Evolutionary conservation across 2,329 filamentous ascomycete genomes (phyloP), one percentile per base, ranked within the genome.

Genomic region (Aquanectria penicillioides): DNA sequence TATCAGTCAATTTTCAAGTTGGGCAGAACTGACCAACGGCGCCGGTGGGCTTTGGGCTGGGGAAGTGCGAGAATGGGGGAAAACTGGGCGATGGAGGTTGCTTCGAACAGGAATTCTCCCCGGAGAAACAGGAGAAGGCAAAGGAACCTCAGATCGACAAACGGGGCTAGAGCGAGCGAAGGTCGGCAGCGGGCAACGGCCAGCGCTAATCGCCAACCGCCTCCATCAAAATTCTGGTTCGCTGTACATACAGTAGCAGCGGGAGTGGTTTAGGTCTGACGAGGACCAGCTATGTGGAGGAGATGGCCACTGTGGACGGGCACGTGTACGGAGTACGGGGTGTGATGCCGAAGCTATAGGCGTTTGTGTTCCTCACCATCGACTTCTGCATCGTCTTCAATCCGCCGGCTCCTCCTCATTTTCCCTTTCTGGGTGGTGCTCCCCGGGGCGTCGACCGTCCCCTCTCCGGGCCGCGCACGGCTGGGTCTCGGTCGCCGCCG

Each of bases 381-480:
- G 20, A 26, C 41, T 12, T 31, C 40, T 46, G 8, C 22, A 28
- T 26, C 12, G 22, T 26, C 47, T 52, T 17, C 18, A 18, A 15
- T 36, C 26, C 31, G 37, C 29, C 36, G 28, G 49, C 22, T 46
- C 29, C 40, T 31, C 41, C 50, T 44, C 17, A 20, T 38, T 54
- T 46, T 40, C 22, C 47, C 34, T n/a, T 51, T 51, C 43, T 48
- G 18, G 52, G 47, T 40, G 47, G 46, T 46, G 54, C 25, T 57
- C 47, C 28, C 48, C 40, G 44, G 37, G n/a, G 34, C 37, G 20
- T 6, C 33, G 20, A 26, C 31, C 33, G 28, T 48, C 29, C 20
- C 18, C 28, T 18, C 20, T 40, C 51, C 34, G 52, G 43, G 28
- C 26, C 43, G 43, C 52, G 38, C 43, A 20, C 41, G 36, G 25